Percentiles rank a stretch among this genome's conserved stretches.
Evolutionary conservation across 176 grass and related monocot genomes (phyloP).

Genomic region (Secale cereale): DNA sequence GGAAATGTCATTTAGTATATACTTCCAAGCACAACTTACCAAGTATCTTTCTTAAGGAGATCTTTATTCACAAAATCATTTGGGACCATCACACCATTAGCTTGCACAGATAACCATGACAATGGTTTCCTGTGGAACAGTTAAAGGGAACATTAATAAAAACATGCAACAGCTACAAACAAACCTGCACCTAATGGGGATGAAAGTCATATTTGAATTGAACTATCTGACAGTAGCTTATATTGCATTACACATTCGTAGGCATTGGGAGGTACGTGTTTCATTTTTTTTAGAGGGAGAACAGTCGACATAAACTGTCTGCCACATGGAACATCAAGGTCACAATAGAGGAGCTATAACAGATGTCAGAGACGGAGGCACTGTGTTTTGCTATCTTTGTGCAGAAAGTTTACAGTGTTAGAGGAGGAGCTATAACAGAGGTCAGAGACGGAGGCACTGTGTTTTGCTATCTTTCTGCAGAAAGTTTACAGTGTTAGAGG

Average conservation of each 20-base stretch:
- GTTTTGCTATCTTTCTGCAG: not conserved
- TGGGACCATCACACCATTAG: constrained; percentile 63
- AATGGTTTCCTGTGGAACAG: constrained; percentile 57
- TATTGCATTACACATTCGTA: not conserved
- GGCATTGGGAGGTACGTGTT: not conserved
- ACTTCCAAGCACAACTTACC: constrained; percentile 38
- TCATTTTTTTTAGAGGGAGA: not conserved
- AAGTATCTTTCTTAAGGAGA: constrained; percentile 50
- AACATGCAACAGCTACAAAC: not conserved
- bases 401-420: not conserved
- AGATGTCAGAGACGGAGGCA: not conserved
- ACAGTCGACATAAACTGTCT: not conserved
- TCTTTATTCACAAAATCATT: constrained; percentile 55
- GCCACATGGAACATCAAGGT: not conserved
- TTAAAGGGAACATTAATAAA: not conserved
- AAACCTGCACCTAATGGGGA: not conserved
- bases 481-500: not conserved
- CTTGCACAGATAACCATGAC: constrained; percentile 87
- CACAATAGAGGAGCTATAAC: not conserved
- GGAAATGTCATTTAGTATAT: not conserved
- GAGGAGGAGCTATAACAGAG: not conserved
- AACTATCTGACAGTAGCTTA: not conserved
- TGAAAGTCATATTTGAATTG: not conserved
- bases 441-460: not conserved
- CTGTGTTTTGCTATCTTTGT: not conserved